Base-by-base conservation (phyloP, 73 alveolate species). In the Paramecium tetraurelia region DNA sequence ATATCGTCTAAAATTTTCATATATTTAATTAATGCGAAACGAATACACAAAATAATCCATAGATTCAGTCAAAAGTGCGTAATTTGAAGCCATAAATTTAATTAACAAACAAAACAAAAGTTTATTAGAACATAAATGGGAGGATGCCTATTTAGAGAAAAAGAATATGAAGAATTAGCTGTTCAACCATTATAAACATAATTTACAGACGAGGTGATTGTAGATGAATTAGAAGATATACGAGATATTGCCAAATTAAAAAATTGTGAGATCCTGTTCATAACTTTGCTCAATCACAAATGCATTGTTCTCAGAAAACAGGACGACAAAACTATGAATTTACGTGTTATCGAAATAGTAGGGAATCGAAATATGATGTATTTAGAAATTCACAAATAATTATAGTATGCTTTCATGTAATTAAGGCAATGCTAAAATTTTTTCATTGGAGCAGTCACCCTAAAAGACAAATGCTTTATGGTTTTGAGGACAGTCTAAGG, bases 1-100 rank as follows among this genome's bases (percentile, higher is more conserved):
- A 80, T 41, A 22, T 80, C 90, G 57, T 80, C 90, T 11, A 80
- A 46, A 44, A 80, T 80, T 48, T 80, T 80, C 90, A 80, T 80
- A 80, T 24, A 29, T 72, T 72, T 36, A 72, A 53, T 53, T 53
- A 53, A 53, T 53, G 21, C 69, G 69, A 53, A 53, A 48, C 21
- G 59, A 48, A 53, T 53, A 53, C 69, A 53, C 69, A 53, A 53
- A 53, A 18, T 18, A 53, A 53, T 18, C 69, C 27, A 53, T 53
- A 53, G 69, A 53, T 53, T 53, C 69, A 53, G 14, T 53, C 69
- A 18, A 1, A 53, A 53, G 69, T 53, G 31, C 69, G 69, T 53
- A 53, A 53, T 53, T 53, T 53, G 69, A 53, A 53, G 69, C 69
- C 69, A 53, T 53, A 53, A 53, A 53, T 53, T 53, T 53, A 53